Percentiles rank a stretch among this genome's conserved stretches.
Conservation (phyloP, 305 asterid genomes). For the Euphrasia arctica region DNA sequence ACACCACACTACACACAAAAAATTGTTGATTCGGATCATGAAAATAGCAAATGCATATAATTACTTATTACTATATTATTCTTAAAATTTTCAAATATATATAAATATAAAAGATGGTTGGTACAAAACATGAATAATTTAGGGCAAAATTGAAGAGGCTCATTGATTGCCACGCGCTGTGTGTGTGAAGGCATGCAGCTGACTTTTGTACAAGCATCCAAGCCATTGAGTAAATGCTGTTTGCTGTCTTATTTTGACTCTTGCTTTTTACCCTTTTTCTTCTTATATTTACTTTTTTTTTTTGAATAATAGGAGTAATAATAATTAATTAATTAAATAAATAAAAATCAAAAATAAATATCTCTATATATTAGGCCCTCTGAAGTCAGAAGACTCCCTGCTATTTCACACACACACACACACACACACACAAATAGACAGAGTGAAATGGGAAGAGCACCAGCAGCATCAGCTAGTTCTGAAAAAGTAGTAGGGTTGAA, state of each 20-base stretch:
- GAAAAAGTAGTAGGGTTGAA: conserved; percentile 56
- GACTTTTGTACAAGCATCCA: conserved; percentile 38
- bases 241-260: conserved; percentile 59
- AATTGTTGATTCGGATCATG: too few relatives aligned
- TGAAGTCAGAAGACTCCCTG: conserved; percentile 17
- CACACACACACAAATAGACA: too few relatives aligned
- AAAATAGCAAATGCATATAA: too few relatives aligned
- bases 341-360: background rate
- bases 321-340: background rate
- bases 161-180: background rate
- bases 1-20: too few relatives aligned
- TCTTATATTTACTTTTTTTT: background rate
- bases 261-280: conserved; percentile 24
- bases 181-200: conserved; percentile 18
- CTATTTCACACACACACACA: background rate
- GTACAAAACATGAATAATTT: too few relatives aligned
- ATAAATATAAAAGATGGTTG: too few relatives aligned
- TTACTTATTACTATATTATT: too few relatives aligned
- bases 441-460: conserved; percentile 63
- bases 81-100: too few relatives aligned
- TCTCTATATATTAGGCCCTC: conserved; percentile 23
- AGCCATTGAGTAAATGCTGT: conserved; percentile 45
- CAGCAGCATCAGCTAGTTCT: conserved; percentile 37
- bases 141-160: too few relatives aligned
- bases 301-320: too few relatives aligned